Evolutionary conservation across 331 rosid species (phyloP), one percentile per base, ranked within the genome.

Genomic region (Ulmus americana): DNA sequence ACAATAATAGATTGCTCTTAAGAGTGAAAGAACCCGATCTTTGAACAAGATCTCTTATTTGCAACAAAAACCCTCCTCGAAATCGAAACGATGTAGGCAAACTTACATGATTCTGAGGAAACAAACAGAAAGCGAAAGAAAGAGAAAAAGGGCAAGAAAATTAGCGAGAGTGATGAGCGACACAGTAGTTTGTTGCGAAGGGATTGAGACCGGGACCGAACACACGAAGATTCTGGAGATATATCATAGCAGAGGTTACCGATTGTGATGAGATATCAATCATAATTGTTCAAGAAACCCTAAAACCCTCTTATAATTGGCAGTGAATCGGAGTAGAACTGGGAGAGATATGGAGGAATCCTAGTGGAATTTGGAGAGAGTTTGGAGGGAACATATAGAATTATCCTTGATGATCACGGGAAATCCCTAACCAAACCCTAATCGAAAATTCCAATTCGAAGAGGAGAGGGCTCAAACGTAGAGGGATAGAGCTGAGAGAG

Each of bases 141-240:
- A 51, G 18, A 35, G n/a, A 9, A 4, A 18, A 10, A 59, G 66
- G 45, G 8, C 52, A 49, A 69, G 48, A 68, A 56, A 83, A 73
- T 81, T 91, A 91, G 79, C 96, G 96, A 72, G 97, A 82, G 22
- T 92, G 85, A 80, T 92, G 68, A 63, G 97, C 91, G 6, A 92
- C 14, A 80, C 96, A 88, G 65, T 80, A 88, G 22, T 64, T 63
- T 20, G 95, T 86, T 38, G 95, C 80, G 22, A 88, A 88, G 13
- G 97, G 97, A 92, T 92, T 92, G 95, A 92, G 90, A 64, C 96
- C 97, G 13, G 96, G 96, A 74, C 97, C 97, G 10, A 86, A 82
- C 38, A 82, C 96, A 47, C 97, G 96, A 78, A 83, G 95, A 74
- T 92, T 92, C 39, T 74, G 85, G 7, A 59, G 70, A 39, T 20